phyloP scores from a whole-genome alignment of 2,329 filamentous ascomycete species.

The Chaetomiaceae sp. region DNA sequence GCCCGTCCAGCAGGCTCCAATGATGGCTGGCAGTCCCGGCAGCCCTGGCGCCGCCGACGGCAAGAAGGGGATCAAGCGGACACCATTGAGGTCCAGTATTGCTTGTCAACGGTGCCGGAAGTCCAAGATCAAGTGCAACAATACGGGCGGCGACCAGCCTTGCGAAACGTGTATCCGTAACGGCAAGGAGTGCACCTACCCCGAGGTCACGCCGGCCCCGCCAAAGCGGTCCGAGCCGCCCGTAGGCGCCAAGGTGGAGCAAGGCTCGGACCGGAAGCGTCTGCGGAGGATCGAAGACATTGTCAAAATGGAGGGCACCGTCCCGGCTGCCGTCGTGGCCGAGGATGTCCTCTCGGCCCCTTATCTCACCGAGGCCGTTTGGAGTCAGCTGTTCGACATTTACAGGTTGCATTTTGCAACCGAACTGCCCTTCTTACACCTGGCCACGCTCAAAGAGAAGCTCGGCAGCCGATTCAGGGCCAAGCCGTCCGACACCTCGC shows the following conservation, averaged over 20 bases:
- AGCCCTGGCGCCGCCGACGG: slow-evolving; percentile 32
- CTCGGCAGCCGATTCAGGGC: slow-evolving; percentile 41
- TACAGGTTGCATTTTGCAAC: slow-evolving; percentile 69
- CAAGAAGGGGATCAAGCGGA: slow-evolving; percentile 40
- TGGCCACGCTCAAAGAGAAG: slow-evolving; percentile 56
- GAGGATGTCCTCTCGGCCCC: slow-evolving; percentile 59
- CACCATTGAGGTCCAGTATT: slow-evolving; percentile 70
- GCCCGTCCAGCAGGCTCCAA: slow-evolving; percentile 26
- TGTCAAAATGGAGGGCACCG: slow-evolving; percentile 37
- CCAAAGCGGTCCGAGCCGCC: slow-evolving; percentile 42
- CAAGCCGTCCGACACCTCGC: slow-evolving; percentile 35
- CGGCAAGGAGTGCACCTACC: slow-evolving; percentile 69
- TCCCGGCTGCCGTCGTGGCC: slow-evolving; percentile 36
- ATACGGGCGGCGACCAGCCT: slow-evolving; percentile 64
- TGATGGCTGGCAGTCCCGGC: slow-evolving; percentile 32
- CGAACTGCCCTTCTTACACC: slow-evolving; percentile 67
- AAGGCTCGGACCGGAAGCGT: slow-evolving; percentile 48
- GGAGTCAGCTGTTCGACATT: slow-evolving; percentile 65
- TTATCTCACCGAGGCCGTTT: slow-evolving; percentile 60
- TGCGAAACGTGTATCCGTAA: slow-evolving; percentile 72
- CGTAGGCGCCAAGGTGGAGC: slow-evolving; percentile 37
- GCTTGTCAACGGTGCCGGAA: slow-evolving; percentile 71
- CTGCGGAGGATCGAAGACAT: slow-evolving; percentile 42
- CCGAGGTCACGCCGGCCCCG: slow-evolving; percentile 43
- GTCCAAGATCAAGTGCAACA: slow-evolving; percentile 85